Percentiles rank a stretch among this genome's conserved stretches.
Evolutionary conservation across 2,329 filamentous ascomycete genomes (phyloP).

Genomic region (Pyrenochaeta sp.): DNA sequence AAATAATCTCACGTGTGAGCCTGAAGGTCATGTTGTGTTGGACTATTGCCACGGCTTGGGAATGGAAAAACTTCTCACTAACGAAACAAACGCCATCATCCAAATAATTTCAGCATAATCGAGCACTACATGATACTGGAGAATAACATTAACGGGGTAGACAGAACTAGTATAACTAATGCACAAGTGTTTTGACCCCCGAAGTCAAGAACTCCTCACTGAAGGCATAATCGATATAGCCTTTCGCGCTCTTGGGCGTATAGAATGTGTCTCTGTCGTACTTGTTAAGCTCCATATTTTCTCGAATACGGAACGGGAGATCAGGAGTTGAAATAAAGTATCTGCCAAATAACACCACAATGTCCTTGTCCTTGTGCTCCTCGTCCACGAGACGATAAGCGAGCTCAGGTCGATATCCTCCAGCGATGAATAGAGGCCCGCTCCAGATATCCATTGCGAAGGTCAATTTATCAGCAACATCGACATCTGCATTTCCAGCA

Average conservation of each 20-base stretch:
- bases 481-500: slow-evolving; percentile 48
- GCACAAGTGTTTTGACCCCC: too few relatives aligned
- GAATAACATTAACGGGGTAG: too few relatives aligned
- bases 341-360: slow-evolving; percentile 55
- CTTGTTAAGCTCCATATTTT: slow-evolving; percentile 49
- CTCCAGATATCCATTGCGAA: slow-evolving; percentile 13
- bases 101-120: too few relatives aligned
- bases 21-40: too few relatives aligned
- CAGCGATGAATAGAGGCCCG: slow-evolving; percentile 43
- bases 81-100: too few relatives aligned
- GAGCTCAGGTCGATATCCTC: slow-evolving; percentile 46
- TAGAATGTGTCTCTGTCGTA: slow-evolving; percentile 58
- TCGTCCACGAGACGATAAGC: slow-evolving; percentile 45
- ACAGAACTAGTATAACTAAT: too few relatives aligned
- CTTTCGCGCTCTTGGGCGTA: slow-evolving; percentile 26
- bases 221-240: slow-evolving; percentile 48
- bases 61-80: too few relatives aligned
- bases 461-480: slow-evolving; percentile 15
- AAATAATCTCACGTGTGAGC: too few relatives aligned
- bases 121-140: too few relatives aligned
- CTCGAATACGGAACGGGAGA: slow-evolving; percentile 53
- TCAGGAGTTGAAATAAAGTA: slow-evolving; percentile 58
- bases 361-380: slow-evolving; percentile 51
- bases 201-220: slow-evolving; percentile 4
- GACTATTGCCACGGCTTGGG: too few relatives aligned